Evolutionary conservation across 768 basidiomycete genomes (phyloP).

Genomic region (Lentinula boryana): DNA sequence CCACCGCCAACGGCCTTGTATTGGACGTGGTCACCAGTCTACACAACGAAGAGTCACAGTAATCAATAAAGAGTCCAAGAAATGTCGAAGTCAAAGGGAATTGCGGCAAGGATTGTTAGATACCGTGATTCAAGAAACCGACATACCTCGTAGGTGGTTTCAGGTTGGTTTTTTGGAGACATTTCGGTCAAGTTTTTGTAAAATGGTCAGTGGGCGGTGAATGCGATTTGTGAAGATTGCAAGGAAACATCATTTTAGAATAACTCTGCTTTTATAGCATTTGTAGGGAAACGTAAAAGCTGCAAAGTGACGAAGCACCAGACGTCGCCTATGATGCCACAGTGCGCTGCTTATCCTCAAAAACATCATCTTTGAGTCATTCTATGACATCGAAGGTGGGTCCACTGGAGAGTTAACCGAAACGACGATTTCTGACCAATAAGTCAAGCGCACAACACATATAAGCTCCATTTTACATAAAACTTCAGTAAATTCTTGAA

Average conservation of each 20-base stretch:
- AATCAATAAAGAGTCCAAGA: not conserved
- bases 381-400: not conserved
- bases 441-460: not conserved
- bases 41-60: not conserved
- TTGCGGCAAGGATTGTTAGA: not conserved
- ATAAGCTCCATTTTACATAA: not conserved
- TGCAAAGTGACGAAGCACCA: not conserved
- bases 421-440: not conserved
- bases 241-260: not conserved
- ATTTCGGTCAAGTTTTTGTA: not conserved
- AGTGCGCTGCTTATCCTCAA: not conserved
- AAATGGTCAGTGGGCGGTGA: not conserved
- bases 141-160: not conserved
- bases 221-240: not conserved
- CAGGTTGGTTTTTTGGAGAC: not conserved
- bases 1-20: slow-evolving; percentile 5
- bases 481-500: not conserved
- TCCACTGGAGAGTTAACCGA: not conserved
- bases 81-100: no score
- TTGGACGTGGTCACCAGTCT: slow-evolving; percentile 6
- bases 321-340: not conserved
- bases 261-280: not conserved
- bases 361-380: not conserved
- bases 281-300: not conserved
- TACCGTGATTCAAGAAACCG: no score